phyloP scores from a whole-genome alignment of 345 rosid genomes.

The Psidium guajava region DNA sequence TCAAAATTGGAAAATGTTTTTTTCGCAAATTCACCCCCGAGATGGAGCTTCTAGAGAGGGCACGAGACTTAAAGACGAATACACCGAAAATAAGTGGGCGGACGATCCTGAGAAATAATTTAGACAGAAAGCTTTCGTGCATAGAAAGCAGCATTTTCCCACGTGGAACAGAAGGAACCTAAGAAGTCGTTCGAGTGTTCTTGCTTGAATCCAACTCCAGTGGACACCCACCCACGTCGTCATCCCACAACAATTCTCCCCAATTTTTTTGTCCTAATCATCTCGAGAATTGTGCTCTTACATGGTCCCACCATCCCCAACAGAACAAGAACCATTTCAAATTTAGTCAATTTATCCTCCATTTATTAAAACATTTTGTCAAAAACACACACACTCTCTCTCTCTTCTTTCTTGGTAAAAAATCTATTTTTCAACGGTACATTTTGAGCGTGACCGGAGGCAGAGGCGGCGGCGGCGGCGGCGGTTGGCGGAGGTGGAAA shows the following conservation, averaged over 20 bases:
- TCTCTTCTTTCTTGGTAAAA: accelerated
- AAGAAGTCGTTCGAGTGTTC: not conserved
- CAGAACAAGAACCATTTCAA: not conserved
- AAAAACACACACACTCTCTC: too few relatives aligned
- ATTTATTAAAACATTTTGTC: not conserved
- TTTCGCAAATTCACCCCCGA: too few relatives aligned
- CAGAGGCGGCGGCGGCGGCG: accelerated
- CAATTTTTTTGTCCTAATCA: not conserved
- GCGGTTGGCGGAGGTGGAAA: accelerated
- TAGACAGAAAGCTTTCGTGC: not conserved
- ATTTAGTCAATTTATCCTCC: not conserved
- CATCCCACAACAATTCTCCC: not conserved
- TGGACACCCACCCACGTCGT: not conserved
- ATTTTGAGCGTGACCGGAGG: accelerated
- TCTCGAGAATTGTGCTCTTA: not conserved
- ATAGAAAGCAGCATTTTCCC: not conserved
- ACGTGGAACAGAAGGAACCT: not conserved
- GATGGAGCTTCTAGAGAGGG: not conserved
- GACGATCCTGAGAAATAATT: not conserved
- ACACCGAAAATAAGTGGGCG: not conserved
- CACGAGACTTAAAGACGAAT: not conserved
- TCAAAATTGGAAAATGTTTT: too few relatives aligned
- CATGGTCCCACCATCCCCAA: not conserved
- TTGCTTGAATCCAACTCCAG: constrained; percentile 5
- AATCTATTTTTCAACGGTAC: not conserved